A percentile compares a stretch with the other conserved stretches of the same genome.
phyloP scores from a whole-genome alignment of 2,329 filamentous ascomycete species.

The Hypoxylon sp. region DNA sequence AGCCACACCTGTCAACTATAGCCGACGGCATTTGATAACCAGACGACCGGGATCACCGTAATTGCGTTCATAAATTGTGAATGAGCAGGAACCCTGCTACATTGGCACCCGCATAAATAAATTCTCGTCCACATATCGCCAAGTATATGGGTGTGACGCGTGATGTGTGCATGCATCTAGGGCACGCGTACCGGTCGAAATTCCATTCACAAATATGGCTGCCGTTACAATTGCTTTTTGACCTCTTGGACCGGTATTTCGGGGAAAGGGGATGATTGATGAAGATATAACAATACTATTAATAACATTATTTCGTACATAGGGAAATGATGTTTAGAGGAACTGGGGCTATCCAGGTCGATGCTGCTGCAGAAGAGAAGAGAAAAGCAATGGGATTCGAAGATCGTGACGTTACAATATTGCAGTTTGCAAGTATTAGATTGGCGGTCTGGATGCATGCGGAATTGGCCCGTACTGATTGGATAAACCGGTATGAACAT shows the following conservation, averaged over 20 bases:
- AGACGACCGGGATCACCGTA: constrained; percentile 33
- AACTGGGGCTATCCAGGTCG: constrained; percentile 20
- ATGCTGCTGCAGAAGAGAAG: constrained; percentile 6
- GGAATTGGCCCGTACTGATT: constrained; percentile 13
- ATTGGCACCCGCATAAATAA: constrained; percentile 26
- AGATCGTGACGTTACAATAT: constrained; percentile 17
- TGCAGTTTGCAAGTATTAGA: background rate
- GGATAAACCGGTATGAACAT: constrained; percentile 10
- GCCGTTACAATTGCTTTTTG: background rate
- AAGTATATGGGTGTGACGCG: constrained; percentile 29
- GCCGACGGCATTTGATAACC: constrained; percentile 15
- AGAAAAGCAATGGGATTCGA: constrained; percentile 31
- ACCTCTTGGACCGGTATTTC: background rate
- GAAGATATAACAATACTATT: constrained; percentile 5
- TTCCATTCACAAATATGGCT: background rate
- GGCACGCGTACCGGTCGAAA: constrained; percentile 6
- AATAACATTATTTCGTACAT: background rate
- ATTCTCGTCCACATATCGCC: constrained; percentile 27
- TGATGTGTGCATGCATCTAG: constrained; percentile 10
- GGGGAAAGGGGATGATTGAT: constrained; percentile 7
- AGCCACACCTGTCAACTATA: constrained; percentile 32
- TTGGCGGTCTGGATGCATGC: constrained; percentile 4
- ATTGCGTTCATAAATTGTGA: constrained; percentile 16
- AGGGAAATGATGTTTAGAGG: constrained; percentile 12
- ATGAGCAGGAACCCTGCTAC: constrained; percentile 13